A percentile compares a stretch with the other conserved stretches of the same genome.
These are phyloP conservation scores for Schizosaccharomyces lindneri DNA, from an alignment of 805 yeast species.

Conservation along the genomic window DNA sequence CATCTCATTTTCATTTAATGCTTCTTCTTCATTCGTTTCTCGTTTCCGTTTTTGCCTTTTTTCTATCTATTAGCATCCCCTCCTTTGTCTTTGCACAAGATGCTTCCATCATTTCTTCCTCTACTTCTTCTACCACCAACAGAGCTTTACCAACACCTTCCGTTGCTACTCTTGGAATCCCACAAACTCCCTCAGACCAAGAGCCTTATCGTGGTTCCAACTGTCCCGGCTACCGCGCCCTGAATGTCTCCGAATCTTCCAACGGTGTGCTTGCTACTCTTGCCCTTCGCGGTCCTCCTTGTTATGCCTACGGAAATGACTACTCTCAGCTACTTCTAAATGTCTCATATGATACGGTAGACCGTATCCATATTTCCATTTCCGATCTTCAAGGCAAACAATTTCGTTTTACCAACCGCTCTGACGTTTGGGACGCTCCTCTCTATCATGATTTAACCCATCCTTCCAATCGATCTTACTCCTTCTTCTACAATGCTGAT, in stretches of 20 bases:
- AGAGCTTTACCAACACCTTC: too few relatives aligned
- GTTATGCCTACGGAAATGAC: slow-evolving; percentile 7
- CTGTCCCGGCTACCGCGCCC: neutral
- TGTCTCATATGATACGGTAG: slow-evolving; percentile 1
- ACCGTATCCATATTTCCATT: slow-evolving; percentile 3
- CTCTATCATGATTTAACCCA: neutral
- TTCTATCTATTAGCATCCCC: too few relatives aligned
- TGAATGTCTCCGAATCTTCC: neutral
- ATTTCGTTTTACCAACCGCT: neutral
- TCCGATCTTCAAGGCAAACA: neutral
- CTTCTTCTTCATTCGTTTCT: too few relatives aligned
- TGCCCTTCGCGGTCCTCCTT: slow-evolving; percentile 7
- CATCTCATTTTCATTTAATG: too few relatives aligned
- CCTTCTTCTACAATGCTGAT: slow-evolving; percentile 1
- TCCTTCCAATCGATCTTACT: neutral
- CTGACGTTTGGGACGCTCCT: slow-evolving; percentile 2
- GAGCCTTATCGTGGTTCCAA: neutral
- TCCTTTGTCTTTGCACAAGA: too few relatives aligned
- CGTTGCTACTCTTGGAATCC: neutral
- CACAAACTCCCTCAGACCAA: neutral
- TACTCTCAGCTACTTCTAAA: neutral
- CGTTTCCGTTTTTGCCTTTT: too few relatives aligned
- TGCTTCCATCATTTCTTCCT: too few relatives aligned
- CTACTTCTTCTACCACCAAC: too few relatives aligned
- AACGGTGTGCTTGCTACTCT: neutral